These are phyloP conservation scores for Xanthoconium separans DNA, from an alignment of 1,284 basidiomycete genomes.

Conservation along the genomic window DNA sequence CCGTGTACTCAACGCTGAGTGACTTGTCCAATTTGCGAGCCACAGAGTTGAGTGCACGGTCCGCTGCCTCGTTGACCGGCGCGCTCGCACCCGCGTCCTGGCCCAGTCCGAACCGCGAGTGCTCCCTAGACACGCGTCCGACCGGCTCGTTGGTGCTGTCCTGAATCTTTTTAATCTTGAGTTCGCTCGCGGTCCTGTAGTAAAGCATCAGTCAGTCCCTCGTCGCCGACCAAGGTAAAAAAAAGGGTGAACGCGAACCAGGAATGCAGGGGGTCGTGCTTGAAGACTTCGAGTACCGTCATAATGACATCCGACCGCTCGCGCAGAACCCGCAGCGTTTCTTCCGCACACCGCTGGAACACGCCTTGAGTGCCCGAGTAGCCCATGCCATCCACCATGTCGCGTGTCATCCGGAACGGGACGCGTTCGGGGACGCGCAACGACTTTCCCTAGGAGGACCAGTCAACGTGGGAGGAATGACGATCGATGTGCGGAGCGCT, in stretches of 20 bases:
- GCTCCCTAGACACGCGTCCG: conserved; percentile 19
- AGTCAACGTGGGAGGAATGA: background rate
- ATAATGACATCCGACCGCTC: conserved; percentile 85
- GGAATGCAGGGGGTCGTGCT: conserved; percentile 91
- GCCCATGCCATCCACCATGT: conserved; percentile 94
- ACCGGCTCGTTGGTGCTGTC: conserved; percentile 30
- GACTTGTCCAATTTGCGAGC: conserved; percentile 79
- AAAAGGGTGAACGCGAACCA: conserved; percentile 56
- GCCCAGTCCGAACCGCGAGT: conserved; percentile 39
- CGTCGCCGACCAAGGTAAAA: background rate
- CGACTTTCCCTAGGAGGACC: conserved; percentile 65
- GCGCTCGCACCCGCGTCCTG: conserved; percentile 58
- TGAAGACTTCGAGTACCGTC: conserved; percentile 96
- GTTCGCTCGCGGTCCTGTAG: conserved; percentile 68
- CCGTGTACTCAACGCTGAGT: conserved; percentile 89
- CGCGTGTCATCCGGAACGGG: conserved; percentile 92
- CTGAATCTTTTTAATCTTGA: conserved; percentile 66
- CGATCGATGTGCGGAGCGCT: background rate
- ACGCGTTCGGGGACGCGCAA: conserved; percentile 86
- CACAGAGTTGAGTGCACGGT: conserved; percentile 82
- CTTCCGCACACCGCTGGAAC: conserved; percentile 93
- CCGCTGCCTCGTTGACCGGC: conserved; percentile 82
- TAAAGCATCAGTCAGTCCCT: background rate
- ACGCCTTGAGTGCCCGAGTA: conserved; percentile 90
- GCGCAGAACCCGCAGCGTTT: conserved; percentile 88